Base-by-base conservation (phyloP, 2,329 filamentous ascomycete species). In the Calonectria honghensis region DNA sequence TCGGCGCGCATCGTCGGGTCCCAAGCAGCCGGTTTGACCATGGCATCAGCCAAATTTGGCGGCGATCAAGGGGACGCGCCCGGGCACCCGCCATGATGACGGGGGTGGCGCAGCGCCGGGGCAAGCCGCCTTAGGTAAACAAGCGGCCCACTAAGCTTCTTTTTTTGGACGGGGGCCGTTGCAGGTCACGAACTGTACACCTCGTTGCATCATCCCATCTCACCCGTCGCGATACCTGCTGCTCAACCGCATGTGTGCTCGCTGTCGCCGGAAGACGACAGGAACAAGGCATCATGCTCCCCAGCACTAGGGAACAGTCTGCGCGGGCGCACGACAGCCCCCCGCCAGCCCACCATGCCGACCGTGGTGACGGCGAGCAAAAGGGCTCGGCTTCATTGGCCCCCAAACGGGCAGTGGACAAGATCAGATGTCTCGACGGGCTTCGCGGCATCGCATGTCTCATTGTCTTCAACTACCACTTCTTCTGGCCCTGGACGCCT, bases 401-500 rank as follows among this genome's bases (percentile, higher is more conserved):
- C 31, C 68, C 70, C 35, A 73, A 68, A 59, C 67, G 70, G 52
- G 74, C 68, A 68, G 64, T 74, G 29, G 84, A 85, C 79, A 86
- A 86, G 78, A 85, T 86, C 76, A 81, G 77, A 65, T 84, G 82
- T 35, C 84, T 87, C 48, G 85, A 87, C 76, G 85, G 85, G 18
- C 82, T 87, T 2, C 82, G 85, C n/a, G 85, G 85, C 65, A 82
- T 86, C 72, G 85, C 85, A 20, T 87, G 85, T 70, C 82, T 87
- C 37, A 79, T 85, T 45, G 85, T 87, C 69, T 86, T 86, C 82
- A 87, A 86, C 64, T 86, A 86, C 72, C 85, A 86, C 73, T 86
- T 86, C 69, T 79, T 86, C 57, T 86, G 85, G 84, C 84, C 85
- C 20, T 86, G 84, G 84, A 86, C 84, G 1, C 82, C 84, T 0